phyloP scores from a whole-genome alignment of 192 early-diverging fungal species.

The Thamnidium elegans region DNA sequence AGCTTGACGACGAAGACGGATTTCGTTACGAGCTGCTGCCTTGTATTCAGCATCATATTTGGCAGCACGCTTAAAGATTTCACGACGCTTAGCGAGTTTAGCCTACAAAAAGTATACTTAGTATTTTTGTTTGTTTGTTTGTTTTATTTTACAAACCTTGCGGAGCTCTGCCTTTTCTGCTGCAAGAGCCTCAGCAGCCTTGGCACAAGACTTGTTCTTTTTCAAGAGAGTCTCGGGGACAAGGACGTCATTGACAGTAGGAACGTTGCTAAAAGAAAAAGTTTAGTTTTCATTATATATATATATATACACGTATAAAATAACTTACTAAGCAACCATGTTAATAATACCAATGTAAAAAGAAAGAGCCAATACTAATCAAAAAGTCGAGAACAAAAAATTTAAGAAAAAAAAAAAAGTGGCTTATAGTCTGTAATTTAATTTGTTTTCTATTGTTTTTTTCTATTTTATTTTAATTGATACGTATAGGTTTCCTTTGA shows the following conservation, averaged over 20 bases:
- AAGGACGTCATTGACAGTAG: slow-evolving; percentile 66
- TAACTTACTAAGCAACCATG: too few species aligned
- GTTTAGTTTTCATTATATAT: too few species aligned
- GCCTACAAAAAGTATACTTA: slow-evolving; percentile 28
- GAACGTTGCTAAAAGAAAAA: slow-evolving; percentile 36
- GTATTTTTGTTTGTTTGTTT: neutral
- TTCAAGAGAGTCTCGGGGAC: slow-evolving; percentile 85
- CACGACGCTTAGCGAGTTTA: slow-evolving; percentile 74
- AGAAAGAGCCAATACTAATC: too few species aligned
- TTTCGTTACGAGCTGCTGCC: slow-evolving; percentile 82
- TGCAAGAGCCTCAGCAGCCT: slow-evolving; percentile 61
- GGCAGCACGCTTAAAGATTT: slow-evolving; percentile 99
- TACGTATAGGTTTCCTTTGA: too few species aligned
- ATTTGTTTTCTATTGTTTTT: too few species aligned
- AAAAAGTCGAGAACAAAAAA: too few species aligned
- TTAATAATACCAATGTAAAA: too few species aligned
- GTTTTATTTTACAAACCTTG: slow-evolving; percentile 32
- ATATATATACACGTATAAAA: too few species aligned
- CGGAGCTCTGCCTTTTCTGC: slow-evolving; percentile 50
- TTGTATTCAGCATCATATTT: slow-evolving; percentile 98
- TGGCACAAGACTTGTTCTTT: slow-evolving; percentile 75
- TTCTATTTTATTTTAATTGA: too few species aligned
- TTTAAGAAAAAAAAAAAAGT: too few species aligned
- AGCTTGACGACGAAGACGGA: slow-evolving; percentile 93
- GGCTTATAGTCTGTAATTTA: too few species aligned